Evolutionary conservation across 129 eudicot genomes (phyloP), one percentile per base, ranked within the genome.

Genomic region (Chrysanthemum makinoi): DNA sequence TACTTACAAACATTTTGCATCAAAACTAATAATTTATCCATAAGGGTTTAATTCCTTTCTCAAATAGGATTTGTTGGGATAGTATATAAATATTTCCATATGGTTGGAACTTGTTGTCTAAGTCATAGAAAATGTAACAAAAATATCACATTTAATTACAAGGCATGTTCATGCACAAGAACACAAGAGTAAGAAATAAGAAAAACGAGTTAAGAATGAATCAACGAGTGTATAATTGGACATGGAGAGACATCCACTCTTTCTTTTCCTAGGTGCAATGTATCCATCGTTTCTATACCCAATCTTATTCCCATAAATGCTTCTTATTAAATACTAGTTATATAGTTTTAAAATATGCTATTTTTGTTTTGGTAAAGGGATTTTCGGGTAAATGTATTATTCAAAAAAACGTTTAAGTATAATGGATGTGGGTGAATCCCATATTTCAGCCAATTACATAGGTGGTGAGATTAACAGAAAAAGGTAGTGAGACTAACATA

Each of bases 181-280:
- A 48, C 47, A 69, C 30, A 22, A 50, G 63, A 69, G 75, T 68
- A 64, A 50, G 59, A 43, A 61, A 51, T 69, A 77, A 62, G 66
- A 65, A 28, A 47, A 13, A 18, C 15, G 75, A 17, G n/a, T 16
- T 60, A 72, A 47, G 50, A 35, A 19, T 33, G 54, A 13, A 69
- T 46, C 11, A 52, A 50, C 60, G 77, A 61, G 77, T 72, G 70
- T 63, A 77, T 70, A 70, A 69, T 51, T 62, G 72, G 24, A 70
- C 72, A 64, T 73, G 72, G 56, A 67, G 59, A 67, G 58, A 49
- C 48, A 70, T 55, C 52, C 61, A 51, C 51, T 60, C 62, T 48
- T 47, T 28, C 61, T 52, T 77, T 62, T 53, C 59, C 76, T 70
- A 77, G 72, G 12, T 77, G 20, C 81, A 77, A 69, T 70, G 81